Evolutionary conservation across 345 rosid genomes (phyloP), one percentile per base, ranked within the genome.

Genomic region (Populus deltoides): DNA sequence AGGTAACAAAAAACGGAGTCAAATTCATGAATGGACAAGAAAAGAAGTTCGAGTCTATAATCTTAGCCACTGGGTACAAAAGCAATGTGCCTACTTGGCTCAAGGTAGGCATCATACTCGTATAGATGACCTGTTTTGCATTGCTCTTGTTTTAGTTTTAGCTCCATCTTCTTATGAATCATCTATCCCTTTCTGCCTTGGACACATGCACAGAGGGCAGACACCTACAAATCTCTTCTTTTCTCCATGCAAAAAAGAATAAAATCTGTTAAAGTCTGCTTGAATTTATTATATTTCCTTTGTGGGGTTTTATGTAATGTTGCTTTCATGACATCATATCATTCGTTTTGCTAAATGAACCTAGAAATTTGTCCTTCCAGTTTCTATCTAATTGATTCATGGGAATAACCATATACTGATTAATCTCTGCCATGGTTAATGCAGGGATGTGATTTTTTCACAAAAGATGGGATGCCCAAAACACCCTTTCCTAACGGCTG

Each of bases 61-160:
- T 95, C 41, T 80, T 95, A 45, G 99, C 99, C 59, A 95, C 99
- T 38, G 99, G 99, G 24, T 95, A 92, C 83, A 90, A 85, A 82
- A 95, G 99, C 87, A 95, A 87, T 16, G 99, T 95, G 43, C 93
- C 97, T 73, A 77, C 83, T 86, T 95, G 99, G 99, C 95, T 95
- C 79, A 86, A 87, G 97, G 99, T 95, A 83, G 78, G 27, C 80
- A 55, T 49, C 35, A 49, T 17, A 41, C 55, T 63, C 35, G 49
- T 24, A 25, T 39, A 13, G 17, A 9, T 18, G 61, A 45, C 8
- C 11, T 22, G 53, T 51, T 18, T 57, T 73, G 31, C 7, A 16
- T 62, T 29, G 6, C 8, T 20, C 10, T 4, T 47, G 3, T 62
- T 76, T 78, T 83, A 78, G 86, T 80, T 72, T 86, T 82, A 80